phyloP scores from a whole-genome alignment of 1,139 yeast species.

The Casaregolazyma lundiana region DNA sequence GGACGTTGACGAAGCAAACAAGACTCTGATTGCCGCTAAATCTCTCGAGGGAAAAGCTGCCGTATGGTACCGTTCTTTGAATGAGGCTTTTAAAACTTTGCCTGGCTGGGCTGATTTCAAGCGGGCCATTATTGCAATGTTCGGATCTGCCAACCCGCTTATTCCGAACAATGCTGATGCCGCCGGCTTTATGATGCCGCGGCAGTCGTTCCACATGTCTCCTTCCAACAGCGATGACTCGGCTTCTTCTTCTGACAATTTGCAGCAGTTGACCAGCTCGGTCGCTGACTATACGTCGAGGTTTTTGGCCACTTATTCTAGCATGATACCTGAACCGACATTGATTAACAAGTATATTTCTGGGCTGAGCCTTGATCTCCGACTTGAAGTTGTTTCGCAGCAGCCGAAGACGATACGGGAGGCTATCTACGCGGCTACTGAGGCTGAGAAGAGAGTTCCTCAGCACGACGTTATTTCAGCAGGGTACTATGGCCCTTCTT shows the following conservation, averaged over 20 bases:
- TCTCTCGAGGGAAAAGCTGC: slow-evolving; percentile 5
- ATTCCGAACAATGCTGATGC: not conserved
- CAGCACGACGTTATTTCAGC: not conserved
- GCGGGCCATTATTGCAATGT: slow-evolving; percentile 7
- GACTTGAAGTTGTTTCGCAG: slow-evolving; percentile 1
- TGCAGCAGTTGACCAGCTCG: slow-evolving; percentile 7
- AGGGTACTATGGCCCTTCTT: not conserved
- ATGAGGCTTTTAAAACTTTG: slow-evolving; percentile 4
- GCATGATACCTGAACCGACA: slow-evolving; percentile 1
- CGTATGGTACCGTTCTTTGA: slow-evolving; percentile 7
- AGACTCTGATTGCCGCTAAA: slow-evolving; percentile 6
- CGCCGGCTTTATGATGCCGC: not conserved
- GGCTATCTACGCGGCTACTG: slow-evolving; percentile 2
- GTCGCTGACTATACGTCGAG: slow-evolving; percentile 5
- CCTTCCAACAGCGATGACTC: slow-evolving; percentile 1
- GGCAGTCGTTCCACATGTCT: not conserved
- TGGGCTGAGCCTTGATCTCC: slow-evolving; percentile 9
- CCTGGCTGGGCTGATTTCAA: slow-evolving; percentile 10
- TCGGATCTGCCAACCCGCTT: not conserved
- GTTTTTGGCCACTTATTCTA: not conserved
- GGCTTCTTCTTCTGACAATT: slow-evolving; percentile 1
- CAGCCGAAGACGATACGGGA: slow-evolving; percentile 5
- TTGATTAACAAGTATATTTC: slow-evolving; percentile 5
- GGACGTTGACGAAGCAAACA: slow-evolving; percentile 3
- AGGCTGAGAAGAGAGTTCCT: not conserved